Percentiles rank a stretch among this genome's conserved stretches.
These are phyloP conservation scores for Hypoxylon perforatum DNA, from an alignment of 495 filamentous ascomycete species.

Conservation along the genomic window DNA sequence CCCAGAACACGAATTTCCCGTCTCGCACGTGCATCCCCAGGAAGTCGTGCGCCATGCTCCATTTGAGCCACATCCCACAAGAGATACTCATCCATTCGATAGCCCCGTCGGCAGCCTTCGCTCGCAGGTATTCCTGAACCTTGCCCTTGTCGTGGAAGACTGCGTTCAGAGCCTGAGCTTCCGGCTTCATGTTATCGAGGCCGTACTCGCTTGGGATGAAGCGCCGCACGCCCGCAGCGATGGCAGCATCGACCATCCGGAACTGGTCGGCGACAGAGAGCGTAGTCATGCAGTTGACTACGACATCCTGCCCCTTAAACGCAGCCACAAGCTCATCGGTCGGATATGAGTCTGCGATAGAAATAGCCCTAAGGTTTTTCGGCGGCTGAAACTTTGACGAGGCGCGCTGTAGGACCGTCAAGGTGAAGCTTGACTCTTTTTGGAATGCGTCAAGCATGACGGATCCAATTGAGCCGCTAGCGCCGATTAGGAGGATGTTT, in stretches of 20 bases:
- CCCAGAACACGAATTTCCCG: constrained; percentile 47
- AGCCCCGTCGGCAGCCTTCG: constrained; percentile 41
- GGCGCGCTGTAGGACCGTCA: constrained; percentile 43
- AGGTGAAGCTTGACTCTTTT: constrained; percentile 32
- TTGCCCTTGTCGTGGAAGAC: constrained; percentile 57
- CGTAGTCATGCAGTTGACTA: constrained; percentile 47
- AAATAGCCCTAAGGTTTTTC: constrained; percentile 24
- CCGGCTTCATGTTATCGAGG: constrained; percentile 68
- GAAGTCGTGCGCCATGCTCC: constrained; percentile 49
- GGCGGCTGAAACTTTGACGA: constrained; percentile 40
- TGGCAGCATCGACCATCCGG: constrained; percentile 62
- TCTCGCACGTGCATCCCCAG: constrained; percentile 49
- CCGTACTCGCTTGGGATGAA: constrained; percentile 74
- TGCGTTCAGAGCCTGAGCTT: constrained; percentile 48
- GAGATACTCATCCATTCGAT: constrained; percentile 55
- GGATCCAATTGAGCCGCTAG: constrained; percentile 39
- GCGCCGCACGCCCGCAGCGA: constrained; percentile 58
- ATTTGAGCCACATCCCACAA: constrained; percentile 58
- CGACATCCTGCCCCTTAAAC: constrained; percentile 40
- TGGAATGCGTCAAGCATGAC: constrained; percentile 39
- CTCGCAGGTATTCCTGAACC: constrained; percentile 53
- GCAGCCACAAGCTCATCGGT: constrained; percentile 34
- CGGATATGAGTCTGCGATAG: constrained; percentile 42
- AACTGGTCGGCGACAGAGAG: constrained; percentile 49
- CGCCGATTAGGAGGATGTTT: constrained; percentile 44